Evolutionary conservation across 2,329 filamentous ascomycete genomes (phyloP), one percentile per base, ranked within the genome.

Genomic region (Chaetomiaceae sp.): DNA sequence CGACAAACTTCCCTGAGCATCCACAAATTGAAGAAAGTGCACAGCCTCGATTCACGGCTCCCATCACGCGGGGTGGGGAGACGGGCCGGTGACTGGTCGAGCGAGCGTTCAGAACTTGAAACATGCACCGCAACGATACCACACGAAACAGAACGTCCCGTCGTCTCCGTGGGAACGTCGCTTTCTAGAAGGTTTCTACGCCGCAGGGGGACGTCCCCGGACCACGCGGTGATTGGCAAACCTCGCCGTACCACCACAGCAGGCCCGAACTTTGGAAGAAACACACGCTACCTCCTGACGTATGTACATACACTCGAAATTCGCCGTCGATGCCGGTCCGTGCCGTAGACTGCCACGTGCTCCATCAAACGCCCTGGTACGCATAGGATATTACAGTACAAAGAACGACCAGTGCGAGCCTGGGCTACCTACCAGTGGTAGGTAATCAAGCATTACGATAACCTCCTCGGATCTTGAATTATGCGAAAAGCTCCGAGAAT

Each of bases 301-400:
- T n/a, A n/a, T n/a, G n/a, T n/a, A n/a, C n/a, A n/a, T n/a, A n/a
- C 23, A 42, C 38, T 42, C 38, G 38, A 42, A 42, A 42, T 8
- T 2, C 25, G 41, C 41, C 44, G 44, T 13, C 29, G 21, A 34
- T 41, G 16, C 44, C 44, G 44, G 21, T 18, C 44, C 21, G 44
- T 47, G 44, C 44, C 44, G 44, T 25, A 37, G n/a, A 14, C 2
- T n/a, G 5, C 41, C 41, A 43, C 41, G 41, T 43, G 41, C 25
- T 43, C 5, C n/a, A n/a, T n/a, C n/a, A n/a, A n/a, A n/a, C n/a
- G n/a, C n/a, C n/a, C n/a, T n/a, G n/a, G n/a, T n/a, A n/a, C n/a
- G n/a, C n/a, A n/a, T n/a, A n/a, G n/a, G n/a, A n/a, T n/a, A n/a
- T n/a, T n/a, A n/a, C n/a, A n/a, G n/a, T n/a, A n/a, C n/a, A n/a